Conservation (phyloP, 2,329 filamentous ascomycete genomes). For the Fonsecaea monophora region DNA sequence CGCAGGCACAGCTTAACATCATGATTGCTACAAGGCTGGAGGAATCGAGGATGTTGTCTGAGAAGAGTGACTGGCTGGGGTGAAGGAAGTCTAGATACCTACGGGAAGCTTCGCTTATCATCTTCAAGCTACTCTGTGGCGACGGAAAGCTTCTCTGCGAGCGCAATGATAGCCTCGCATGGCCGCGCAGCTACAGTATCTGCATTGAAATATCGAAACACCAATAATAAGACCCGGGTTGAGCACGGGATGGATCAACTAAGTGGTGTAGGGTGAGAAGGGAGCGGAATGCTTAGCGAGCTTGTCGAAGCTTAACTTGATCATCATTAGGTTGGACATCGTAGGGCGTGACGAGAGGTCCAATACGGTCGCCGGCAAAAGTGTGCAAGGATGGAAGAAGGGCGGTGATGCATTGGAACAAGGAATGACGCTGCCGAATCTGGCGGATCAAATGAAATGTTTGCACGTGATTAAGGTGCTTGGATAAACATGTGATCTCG, state of each 20-base stretch:
- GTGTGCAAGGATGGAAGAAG: background rate
- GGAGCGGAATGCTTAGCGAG: background rate
- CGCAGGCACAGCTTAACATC: conserved; percentile 1
- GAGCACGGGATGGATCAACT: background rate
- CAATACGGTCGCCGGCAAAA: background rate
- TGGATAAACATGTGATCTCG: background rate
- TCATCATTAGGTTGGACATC: background rate
- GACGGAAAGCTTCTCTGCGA: background rate
- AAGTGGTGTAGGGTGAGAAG: background rate
- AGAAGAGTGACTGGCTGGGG: background rate
- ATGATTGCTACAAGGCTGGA: background rate
- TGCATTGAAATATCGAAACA: background rate
- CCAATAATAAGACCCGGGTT: background rate
- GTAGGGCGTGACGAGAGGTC: background rate
- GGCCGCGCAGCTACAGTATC: background rate
- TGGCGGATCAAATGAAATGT: background rate
- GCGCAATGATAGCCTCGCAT: background rate
- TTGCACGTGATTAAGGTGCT: background rate
- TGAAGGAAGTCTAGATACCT: background rate
- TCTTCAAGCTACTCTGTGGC: background rate
- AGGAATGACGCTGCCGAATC: background rate
- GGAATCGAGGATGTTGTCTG: background rate
- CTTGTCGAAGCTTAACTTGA: conserved; percentile 2
- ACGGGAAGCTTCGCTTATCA: background rate
- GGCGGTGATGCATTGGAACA: background rate